Evolutionary conservation across 768 basidiomycete species (phyloP).

Genomic region (Leccinum olivaceopallidum): DNA sequence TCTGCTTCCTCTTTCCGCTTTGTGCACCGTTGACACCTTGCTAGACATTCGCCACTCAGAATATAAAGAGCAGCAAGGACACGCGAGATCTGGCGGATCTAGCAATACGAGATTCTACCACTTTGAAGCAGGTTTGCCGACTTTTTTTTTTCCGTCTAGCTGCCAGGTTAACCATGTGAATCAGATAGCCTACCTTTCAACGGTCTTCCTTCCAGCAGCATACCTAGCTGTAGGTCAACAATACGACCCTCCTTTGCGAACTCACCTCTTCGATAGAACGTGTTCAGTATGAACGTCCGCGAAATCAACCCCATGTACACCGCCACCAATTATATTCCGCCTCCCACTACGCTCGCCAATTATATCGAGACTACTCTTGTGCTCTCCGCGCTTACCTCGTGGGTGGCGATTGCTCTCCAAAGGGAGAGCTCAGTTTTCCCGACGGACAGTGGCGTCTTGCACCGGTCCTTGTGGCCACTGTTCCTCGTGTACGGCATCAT

Average conservation of each 20-base stretch:
- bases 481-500: conserved; percentile 11
- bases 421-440: conserved; percentile 15
- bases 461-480: conserved; percentile 26
- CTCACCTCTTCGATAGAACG: conserved; percentile 30
- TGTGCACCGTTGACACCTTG: not conserved
- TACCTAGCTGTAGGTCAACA: conserved; percentile 35
- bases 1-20: not conserved
- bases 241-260: not conserved
- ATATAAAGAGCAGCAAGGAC: conserved; percentile 45
- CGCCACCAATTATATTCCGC: not conserved
- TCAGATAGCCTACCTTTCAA: conserved; percentile 54
- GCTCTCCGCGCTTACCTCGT: conserved; percentile 51
- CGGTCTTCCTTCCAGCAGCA: conserved; percentile 56
- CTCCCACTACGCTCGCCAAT: conserved; percentile 29
- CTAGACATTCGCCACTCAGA: conserved; percentile 57
- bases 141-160: not conserved
- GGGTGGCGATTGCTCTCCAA: conserved; percentile 57
- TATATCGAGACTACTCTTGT: conserved; percentile 42
- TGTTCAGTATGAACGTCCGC: conserved; percentile 28
- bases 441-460: conserved; percentile 6
- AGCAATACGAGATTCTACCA: conserved; percentile 5
- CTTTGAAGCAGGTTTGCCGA: conserved; percentile 24
- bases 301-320: conserved; percentile 25
- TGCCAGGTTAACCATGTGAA: conserved; percentile 2
- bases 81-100: conserved; percentile 3